phyloP scores from a whole-genome alignment of 1,139 yeast species.

The Suhomyces ambrosiae region DNA sequence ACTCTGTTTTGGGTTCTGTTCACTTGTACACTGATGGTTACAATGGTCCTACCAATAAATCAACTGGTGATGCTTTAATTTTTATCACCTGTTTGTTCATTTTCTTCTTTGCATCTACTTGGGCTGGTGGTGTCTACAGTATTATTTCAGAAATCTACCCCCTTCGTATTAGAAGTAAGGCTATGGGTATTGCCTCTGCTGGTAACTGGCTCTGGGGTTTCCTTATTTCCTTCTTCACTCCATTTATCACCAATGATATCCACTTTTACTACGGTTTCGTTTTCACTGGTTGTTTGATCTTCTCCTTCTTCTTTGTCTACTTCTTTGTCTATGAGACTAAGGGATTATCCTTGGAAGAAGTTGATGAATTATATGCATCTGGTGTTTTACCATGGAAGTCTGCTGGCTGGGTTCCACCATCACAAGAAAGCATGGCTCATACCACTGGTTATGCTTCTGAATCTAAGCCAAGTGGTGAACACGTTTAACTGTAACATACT shows the following conservation, averaged over 20 bases:
- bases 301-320: constrained; percentile 63
- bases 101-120: constrained; percentile 80
- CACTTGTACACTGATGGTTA: constrained; percentile 57
- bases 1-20: constrained; percentile 68
- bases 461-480: constrained; percentile 29
- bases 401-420: constrained; percentile 46
- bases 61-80: constrained; percentile 76
- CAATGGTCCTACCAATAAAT: constrained; percentile 36
- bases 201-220: constrained; percentile 83
- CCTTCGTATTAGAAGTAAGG: constrained; percentile 75
- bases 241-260: constrained; percentile 59
- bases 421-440: constrained; percentile 31
- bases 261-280: constrained; percentile 71
- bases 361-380: constrained; percentile 61
- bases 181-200: constrained; percentile 73
- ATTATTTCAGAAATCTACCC: constrained; percentile 81
- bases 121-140: constrained; percentile 87
- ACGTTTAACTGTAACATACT: constrained; percentile 10
- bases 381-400: constrained; percentile 52
- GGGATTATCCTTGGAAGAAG: constrained; percentile 74
- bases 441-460: constrained; percentile 32
- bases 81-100: constrained; percentile 78
- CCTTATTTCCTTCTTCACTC: constrained; percentile 73
- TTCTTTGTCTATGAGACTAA: constrained; percentile 73
- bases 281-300: constrained; percentile 66